A percentile compares a stretch with the other conserved stretches of the same genome.
Evolutionary conservation across 2,329 filamentous ascomycete species (phyloP).

Genomic region (Colletotrichum echinochloae): DNA sequence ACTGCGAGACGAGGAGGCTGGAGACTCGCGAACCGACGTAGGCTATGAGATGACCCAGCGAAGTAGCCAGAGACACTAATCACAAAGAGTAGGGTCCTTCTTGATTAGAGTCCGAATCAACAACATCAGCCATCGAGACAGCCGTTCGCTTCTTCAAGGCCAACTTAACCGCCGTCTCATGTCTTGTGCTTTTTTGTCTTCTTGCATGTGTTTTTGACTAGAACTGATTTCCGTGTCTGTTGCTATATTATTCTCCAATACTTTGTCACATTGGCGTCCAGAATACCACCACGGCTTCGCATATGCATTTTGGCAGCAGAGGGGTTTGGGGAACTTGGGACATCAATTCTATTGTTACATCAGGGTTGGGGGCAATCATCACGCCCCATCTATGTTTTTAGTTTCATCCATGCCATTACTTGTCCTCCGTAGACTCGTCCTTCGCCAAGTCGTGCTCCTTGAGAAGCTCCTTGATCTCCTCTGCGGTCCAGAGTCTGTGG

Average conservation of each 20-base stretch:
- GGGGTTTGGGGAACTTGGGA: neutral
- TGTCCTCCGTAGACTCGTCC: conserved; percentile 78
- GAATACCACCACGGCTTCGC: conserved; percentile 11
- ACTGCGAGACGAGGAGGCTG: conserved; percentile 66
- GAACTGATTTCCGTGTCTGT: neutral
- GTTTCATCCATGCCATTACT: conserved; percentile 53
- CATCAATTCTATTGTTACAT: conserved; percentile 42
- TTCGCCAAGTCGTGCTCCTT: conserved; percentile 97
- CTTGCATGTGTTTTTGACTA: neutral
- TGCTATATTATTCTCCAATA: neutral
- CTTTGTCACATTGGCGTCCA: neutral
- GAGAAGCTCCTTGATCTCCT: conserved; percentile 93
- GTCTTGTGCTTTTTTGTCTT: neutral
- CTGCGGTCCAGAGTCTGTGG: conserved; percentile 95
- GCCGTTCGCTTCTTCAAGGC: neutral
- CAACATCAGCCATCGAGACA: conserved; percentile 19
- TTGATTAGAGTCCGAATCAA: conserved; percentile 30
- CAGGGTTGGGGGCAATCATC: conserved; percentile 34
- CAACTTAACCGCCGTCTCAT: neutral
- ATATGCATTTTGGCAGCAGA: conserved; percentile 21
- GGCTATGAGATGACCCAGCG: conserved; percentile 52
- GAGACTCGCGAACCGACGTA: conserved; percentile 50
- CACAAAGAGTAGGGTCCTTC: conserved; percentile 28
- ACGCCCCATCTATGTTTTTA: conserved; percentile 39
- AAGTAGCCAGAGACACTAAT: conserved; percentile 38